phyloP scores from a whole-genome alignment of 441 rosid genomes.

The Eutrema salsugineum region DNA sequence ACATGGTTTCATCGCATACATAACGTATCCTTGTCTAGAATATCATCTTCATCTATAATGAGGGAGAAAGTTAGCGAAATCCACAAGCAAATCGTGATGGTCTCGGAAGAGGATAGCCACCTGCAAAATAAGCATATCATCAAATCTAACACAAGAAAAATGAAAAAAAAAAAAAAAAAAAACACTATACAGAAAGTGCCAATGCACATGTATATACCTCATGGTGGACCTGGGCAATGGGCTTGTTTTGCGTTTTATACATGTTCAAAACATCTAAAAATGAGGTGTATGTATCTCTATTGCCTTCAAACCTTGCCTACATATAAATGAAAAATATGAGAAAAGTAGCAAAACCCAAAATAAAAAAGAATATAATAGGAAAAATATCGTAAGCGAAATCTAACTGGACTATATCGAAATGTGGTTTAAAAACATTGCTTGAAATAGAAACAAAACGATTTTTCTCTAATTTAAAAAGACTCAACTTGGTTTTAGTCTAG shows the following conservation, averaged over 20 bases:
- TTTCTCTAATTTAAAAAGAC: not conserved
- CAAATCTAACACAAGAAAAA: not conserved
- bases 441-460: not conserved
- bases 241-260: slow-evolving; percentile 80
- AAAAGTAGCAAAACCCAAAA: not conserved
- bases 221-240: slow-evolving; percentile 65
- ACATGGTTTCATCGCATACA: not conserved
- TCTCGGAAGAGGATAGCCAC: slow-evolving; percentile 69
- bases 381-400: not conserved
- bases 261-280: slow-evolving; percentile 79
- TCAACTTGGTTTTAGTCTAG: too few species aligned
- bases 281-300: slow-evolving; percentile 63
- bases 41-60: slow-evolving; percentile 6
- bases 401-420: not conserved
- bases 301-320: slow-evolving; percentile 81
- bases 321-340: slow-evolving; percentile 25
- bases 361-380: not conserved
- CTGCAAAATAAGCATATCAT: slow-evolving; percentile 38
- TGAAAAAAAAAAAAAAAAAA: not conserved
- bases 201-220: slow-evolving; percentile 40
- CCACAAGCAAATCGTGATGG: slow-evolving; percentile 73
- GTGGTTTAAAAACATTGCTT: too few species aligned
- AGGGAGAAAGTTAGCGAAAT: slow-evolving; percentile 75
- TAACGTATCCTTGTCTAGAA: not conserved
- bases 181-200: not conserved